These are phyloP conservation scores for Candida dendrica DNA, from an alignment of 805 yeast genomes.

Conservation along the genomic window DNA sequence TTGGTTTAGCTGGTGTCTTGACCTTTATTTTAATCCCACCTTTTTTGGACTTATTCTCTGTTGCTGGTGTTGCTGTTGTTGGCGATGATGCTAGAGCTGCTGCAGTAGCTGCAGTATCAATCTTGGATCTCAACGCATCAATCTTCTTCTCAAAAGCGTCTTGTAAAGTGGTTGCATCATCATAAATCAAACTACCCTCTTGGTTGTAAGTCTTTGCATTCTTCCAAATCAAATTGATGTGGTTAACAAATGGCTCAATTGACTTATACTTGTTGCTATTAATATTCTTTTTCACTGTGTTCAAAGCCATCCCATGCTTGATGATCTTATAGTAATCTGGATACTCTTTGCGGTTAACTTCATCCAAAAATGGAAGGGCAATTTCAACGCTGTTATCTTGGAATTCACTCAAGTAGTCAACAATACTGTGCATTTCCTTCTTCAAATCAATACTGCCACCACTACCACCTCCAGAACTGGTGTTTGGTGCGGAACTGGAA, in stretches of 20 bases:
- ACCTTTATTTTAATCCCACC: neutral
- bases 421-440: slow-evolving; percentile 9
- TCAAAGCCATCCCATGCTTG: slow-evolving; percentile 67
- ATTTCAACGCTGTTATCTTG: slow-evolving; percentile 28
- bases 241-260: slow-evolving; percentile 52
- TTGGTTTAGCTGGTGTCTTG: slow-evolving; percentile 3
- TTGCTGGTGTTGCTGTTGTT: slow-evolving; percentile 4
- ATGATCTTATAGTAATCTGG: slow-evolving; percentile 79
- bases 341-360: slow-evolving; percentile 60
- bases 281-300: slow-evolving; percentile 45
- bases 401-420: slow-evolving; percentile 14
- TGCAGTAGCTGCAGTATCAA: neutral
- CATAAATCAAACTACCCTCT: slow-evolving; percentile 61
- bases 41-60: slow-evolving; percentile 1
- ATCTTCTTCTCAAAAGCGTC: slow-evolving; percentile 39
- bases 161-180: slow-evolving; percentile 60
- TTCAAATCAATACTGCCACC: slow-evolving; percentile 9
- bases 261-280: slow-evolving; percentile 44
- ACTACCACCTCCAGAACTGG: too few relatives aligned
- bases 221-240: slow-evolving; percentile 55
- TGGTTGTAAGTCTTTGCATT: slow-evolving; percentile 80
- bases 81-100: slow-evolving; percentile 4
- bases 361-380: slow-evolving; percentile 68
- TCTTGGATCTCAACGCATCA: slow-evolving; percentile 15
- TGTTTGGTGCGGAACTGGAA: neutral